Conservation (phyloP, 176 grass and related monocot genomes). For the Neostapfia colusana region DNA sequence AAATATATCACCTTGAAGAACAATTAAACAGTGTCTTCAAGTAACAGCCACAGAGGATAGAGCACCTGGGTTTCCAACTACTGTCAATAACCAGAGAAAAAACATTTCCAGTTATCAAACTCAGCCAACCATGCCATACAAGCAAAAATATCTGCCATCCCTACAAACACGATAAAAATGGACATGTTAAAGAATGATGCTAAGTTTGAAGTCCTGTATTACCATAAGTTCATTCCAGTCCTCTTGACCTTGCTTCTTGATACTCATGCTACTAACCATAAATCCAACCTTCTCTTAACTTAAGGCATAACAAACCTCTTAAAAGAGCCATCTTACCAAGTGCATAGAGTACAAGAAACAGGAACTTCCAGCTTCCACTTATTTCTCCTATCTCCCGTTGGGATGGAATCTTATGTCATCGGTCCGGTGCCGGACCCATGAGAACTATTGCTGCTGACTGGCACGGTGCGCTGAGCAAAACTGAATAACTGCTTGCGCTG, state of each 20-base stretch:
- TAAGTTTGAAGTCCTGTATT: conserved; percentile 1
- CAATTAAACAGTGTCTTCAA: conserved; percentile 41
- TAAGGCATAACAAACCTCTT: neutral
- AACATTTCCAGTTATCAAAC: neutral
- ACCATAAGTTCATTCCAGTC: conserved; percentile 22
- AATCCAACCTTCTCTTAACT: neutral
- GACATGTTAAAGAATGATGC: neutral
- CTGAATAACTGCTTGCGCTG: conserved; percentile 60
- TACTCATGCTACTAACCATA: conserved; percentile 15
- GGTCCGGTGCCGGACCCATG: conserved; percentile 40
- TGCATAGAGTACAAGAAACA: conserved; percentile 17
- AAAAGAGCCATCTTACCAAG: neutral
- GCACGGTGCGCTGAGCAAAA: conserved; percentile 75
- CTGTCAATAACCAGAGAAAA: conserved; percentile 12
- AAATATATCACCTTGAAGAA: conserved; percentile 38
- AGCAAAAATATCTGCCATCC: conserved; percentile 26
- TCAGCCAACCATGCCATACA: neutral
- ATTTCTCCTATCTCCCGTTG: conserved; percentile 34
- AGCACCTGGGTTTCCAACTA: neutral
- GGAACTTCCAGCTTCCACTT: conserved; percentile 21
- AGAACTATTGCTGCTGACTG: conserved; percentile 40
- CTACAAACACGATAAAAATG: conserved; percentile 22
- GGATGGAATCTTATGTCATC: conserved; percentile 30
- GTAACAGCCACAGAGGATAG: neutral
- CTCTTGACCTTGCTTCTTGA: conserved; percentile 18